A percentile compares a stretch with the other conserved stretches of the same genome.
Evolutionary conservation across 176 grass and related monocot genomes (phyloP).

Genomic region (Carex kokanica): DNA sequence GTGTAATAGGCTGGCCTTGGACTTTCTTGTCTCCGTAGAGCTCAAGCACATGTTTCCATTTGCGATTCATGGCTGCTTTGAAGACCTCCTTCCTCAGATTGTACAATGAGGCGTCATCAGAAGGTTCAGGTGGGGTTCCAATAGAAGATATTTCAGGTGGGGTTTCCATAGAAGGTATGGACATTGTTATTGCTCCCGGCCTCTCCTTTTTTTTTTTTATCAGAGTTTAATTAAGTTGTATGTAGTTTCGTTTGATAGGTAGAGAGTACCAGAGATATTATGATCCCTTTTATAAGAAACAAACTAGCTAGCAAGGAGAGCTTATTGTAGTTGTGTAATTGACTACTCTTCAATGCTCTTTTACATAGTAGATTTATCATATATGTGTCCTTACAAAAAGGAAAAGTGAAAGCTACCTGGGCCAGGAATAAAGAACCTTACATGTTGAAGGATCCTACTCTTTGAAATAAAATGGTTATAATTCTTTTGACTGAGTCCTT

Average conservation of each 20-base stretch:
- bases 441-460: background rate
- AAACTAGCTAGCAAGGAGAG: background rate
- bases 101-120: background rate
- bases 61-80: background rate
- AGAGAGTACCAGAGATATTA: background rate
- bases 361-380: background rate
- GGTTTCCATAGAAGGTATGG: background rate
- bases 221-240: too few relatives aligned
- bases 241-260: background rate
- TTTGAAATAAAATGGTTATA: too few relatives aligned
- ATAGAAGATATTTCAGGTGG: too few relatives aligned
- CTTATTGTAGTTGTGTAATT: background rate
- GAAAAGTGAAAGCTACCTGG: constrained; percentile 1
- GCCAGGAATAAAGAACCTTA: background rate
- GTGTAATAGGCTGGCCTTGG: background rate
- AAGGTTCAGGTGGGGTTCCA: background rate
- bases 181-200: background rate
- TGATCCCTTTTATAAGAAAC: background rate
- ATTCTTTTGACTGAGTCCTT: background rate
- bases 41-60: background rate
- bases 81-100: background rate
- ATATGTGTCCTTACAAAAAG: background rate
- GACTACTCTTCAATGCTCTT: background rate
- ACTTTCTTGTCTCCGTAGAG: background rate
- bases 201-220: background rate